Evolutionary conservation across 495 filamentous ascomycete species (phyloP), one percentile per base, ranked within the genome.

Genomic region (Aspergillus funiculosus): DNA sequence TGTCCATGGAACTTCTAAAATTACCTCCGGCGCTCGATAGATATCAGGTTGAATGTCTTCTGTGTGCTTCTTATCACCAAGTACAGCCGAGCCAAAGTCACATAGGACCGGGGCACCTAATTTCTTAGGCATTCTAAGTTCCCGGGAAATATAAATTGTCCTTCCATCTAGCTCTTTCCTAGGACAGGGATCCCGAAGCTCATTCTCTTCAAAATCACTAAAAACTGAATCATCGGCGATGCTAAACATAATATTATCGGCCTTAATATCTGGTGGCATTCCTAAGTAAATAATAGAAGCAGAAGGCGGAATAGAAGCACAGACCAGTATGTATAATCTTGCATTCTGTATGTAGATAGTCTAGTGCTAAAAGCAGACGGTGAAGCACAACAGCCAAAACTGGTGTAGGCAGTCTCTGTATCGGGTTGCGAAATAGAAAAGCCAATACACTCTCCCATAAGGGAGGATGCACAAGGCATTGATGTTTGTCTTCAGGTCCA

Each of bases 281-380:
- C 39, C 4, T 40, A 39, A 44, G 26, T 34, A 36, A 35, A 14
- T 43, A 17, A 28, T 21, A 17, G 7, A 32, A 26, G n/a, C 34
- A n/a, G 27, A 18, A 24, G 31, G 21, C 5, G 20, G 28, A 21
- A 18, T 20, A 46, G 32, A 34, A 15, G 6, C 19, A 37, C 7
- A 41, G 25, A 61, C 59, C 62, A 31, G 67, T 66, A 27, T 72
- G 66, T 35, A 72, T 66, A 30, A 76, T 67, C 39, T 77, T 62
- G 53, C 69, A 70, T 39, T 70, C 62, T 34, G 61, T 67, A 57
- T 74, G 68, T 5, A 74, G 51, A 51, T 68, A 71, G 40, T 74
- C 66, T 7, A 74, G 46, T 6, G 66, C 69, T n/a, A 63, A 26
- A 32, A 74, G 63, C 18, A 74, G 39, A 20, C 66, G 53, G 0